Evolutionary conservation across 345 rosid species (phyloP).

Genomic region (Euphorbia peplus): DNA sequence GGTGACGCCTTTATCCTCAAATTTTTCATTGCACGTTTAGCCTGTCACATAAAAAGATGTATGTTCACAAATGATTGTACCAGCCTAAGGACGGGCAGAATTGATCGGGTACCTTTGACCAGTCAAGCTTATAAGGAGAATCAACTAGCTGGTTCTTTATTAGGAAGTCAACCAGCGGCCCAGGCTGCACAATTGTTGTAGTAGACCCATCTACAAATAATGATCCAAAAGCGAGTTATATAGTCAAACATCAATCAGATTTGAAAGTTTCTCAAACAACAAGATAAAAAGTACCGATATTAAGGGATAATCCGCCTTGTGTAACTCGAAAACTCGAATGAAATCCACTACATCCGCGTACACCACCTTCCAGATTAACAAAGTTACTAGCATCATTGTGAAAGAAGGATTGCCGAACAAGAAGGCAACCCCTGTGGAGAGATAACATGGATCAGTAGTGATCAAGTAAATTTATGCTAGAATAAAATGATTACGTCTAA

Average conservation of each 20-base stretch:
- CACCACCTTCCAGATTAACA: conserved; percentile 74
- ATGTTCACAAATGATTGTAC: background rate
- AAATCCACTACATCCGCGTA: conserved; percentile 75
- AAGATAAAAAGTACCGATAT: conserved; percentile 47
- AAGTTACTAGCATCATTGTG: conserved; percentile 62
- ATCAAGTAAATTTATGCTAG: background rate
- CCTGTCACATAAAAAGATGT: conserved; percentile 16
- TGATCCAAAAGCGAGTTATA: background rate
- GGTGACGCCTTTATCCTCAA: conserved; percentile 44
- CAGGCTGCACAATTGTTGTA: conserved; percentile 27
- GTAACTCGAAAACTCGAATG: conserved; percentile 84
- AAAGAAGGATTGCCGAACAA: conserved; percentile 82
- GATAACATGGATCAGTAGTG: background rate
- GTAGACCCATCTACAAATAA: conserved; percentile 25
- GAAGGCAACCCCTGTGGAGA: conserved; percentile 76
- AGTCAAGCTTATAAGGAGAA: conserved; percentile 19
- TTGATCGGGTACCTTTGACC: conserved; percentile 27
- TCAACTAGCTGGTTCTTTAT: conserved; percentile 26
- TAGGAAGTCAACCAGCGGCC: conserved; percentile 31
- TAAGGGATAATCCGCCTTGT: conserved; percentile 84
- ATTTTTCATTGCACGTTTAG: conserved; percentile 31
- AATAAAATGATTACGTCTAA: background rate
- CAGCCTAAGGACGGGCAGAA: background rate
- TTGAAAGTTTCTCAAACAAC: background rate
- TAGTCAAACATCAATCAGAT: background rate